Percentiles rank a stretch among this genome's conserved stretches.
These are phyloP conservation scores for Sclerotinia spermophila DNA, from an alignment of 2,329 filamentous ascomycete genomes.

Conservation along the genomic window DNA sequence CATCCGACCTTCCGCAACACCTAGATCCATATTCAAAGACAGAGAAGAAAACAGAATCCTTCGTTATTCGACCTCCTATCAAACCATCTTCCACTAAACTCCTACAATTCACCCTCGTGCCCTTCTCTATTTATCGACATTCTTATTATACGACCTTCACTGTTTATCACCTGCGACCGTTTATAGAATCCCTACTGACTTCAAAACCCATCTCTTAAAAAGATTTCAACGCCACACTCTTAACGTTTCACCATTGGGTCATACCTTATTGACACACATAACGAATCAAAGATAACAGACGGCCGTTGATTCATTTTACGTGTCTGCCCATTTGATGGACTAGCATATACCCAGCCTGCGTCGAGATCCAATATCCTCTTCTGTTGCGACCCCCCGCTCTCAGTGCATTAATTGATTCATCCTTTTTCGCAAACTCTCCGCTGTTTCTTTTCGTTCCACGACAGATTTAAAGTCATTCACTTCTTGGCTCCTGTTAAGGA, in stretches of 20 bases:
- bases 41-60: not conserved
- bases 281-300: slow-evolving; percentile 11
- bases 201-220: slow-evolving; percentile 12
- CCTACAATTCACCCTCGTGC: not conserved
- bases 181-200: slow-evolving; percentile 13
- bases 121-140: not conserved
- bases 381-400: slow-evolving; percentile 1
- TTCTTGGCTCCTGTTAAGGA: slow-evolving; percentile 30
- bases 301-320: not conserved
- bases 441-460: not conserved
- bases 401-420: slow-evolving; percentile 7
- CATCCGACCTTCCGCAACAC: not conserved
- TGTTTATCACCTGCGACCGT: not conserved
- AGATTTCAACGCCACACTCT: slow-evolving; percentile 17
- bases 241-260: slow-evolving; percentile 17
- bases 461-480: slow-evolving; percentile 13
- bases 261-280: not conserved
- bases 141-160: not conserved
- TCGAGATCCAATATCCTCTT: not conserved
- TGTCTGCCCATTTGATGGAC: not conserved
- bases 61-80: slow-evolving; percentile 9
- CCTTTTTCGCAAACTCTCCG: not conserved
- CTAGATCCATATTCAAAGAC: not conserved
- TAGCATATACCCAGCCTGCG: slow-evolving; percentile 8
- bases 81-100: not conserved